Percentiles rank a stretch among this genome's conserved stretches.
Conservation (phyloP, 129 eudicot genomes). For the Daucus carota region DNA sequence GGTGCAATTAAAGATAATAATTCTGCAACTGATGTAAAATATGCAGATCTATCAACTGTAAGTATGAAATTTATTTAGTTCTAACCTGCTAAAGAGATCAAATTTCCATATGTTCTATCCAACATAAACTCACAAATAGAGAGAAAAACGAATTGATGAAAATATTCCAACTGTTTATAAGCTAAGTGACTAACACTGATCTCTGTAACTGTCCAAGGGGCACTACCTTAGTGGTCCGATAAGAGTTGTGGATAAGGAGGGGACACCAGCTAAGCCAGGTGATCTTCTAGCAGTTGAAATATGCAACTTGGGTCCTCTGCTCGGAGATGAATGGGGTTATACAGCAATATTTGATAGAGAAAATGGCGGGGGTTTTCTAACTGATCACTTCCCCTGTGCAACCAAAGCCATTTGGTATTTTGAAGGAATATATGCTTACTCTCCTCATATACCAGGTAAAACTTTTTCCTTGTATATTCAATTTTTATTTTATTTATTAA, state of each 20-base stretch:
- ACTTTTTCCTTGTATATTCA: background rate
- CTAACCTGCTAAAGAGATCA: background rate
- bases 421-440: slow-evolving; percentile 93
- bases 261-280: slow-evolving; percentile 75
- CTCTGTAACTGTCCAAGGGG: slow-evolving; percentile 40
- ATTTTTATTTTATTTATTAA: background rate
- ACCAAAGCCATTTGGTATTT: slow-evolving; percentile 98
- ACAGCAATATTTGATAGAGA: slow-evolving; percentile 96
- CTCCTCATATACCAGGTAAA: slow-evolving; percentile 94
- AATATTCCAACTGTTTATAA: background rate
- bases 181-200: background rate
- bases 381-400: slow-evolving; percentile 95
- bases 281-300: slow-evolving; percentile 91
- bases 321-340: slow-evolving; percentile 98
- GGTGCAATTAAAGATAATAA: slow-evolving; percentile 68
- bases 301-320: slow-evolving; percentile 93
- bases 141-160: background rate
- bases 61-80: slow-evolving; percentile 21
- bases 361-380: slow-evolving; percentile 95
- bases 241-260: slow-evolving; percentile 62
- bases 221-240: slow-evolving; percentile 97
- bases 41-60: slow-evolving; percentile 77
- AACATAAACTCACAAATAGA: background rate
- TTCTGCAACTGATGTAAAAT: slow-evolving; percentile 78
- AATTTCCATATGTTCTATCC: background rate